Evolutionary conservation across 2,329 filamentous ascomycete species (phyloP).

Genomic region (Pseudogymnoascus sp.): DNA sequence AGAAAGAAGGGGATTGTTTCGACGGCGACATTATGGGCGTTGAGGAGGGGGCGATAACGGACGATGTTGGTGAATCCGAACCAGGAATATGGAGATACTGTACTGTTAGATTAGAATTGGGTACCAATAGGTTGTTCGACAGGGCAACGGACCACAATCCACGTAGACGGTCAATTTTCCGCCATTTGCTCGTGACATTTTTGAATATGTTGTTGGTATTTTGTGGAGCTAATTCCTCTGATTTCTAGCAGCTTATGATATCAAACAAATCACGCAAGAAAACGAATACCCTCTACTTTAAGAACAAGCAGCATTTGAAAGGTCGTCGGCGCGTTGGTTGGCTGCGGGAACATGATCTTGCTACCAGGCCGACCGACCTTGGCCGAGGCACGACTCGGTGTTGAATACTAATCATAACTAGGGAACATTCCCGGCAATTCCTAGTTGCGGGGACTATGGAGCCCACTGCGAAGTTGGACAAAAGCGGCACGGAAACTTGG

Average conservation of each 20-base stretch:
- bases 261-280: background rate
- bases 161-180: conserved; percentile 15
- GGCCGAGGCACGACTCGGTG: background rate
- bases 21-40: conserved; percentile 16
- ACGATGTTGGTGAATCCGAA: conserved; percentile 17
- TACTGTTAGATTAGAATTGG: background rate
- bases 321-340: background rate
- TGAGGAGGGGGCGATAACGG: conserved; percentile 14
- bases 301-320: background rate
- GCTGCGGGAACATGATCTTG: background rate
- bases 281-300: background rate
- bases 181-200: background rate
- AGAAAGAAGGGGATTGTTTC: conserved; percentile 20
- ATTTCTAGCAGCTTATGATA: background rate
- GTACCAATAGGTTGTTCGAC: background rate
- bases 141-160: conserved; percentile 15
- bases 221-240: background rate
- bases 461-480: background rate
- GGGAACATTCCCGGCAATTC: background rate
- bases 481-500: background rate
- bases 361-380: background rate
- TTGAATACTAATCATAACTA: background rate
- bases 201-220: background rate
- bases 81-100: conserved; percentile 21
- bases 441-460: background rate